phyloP scores from a whole-genome alignment of 2,329 filamentous ascomycete species.

The Fusarium mangiferae region DNA sequence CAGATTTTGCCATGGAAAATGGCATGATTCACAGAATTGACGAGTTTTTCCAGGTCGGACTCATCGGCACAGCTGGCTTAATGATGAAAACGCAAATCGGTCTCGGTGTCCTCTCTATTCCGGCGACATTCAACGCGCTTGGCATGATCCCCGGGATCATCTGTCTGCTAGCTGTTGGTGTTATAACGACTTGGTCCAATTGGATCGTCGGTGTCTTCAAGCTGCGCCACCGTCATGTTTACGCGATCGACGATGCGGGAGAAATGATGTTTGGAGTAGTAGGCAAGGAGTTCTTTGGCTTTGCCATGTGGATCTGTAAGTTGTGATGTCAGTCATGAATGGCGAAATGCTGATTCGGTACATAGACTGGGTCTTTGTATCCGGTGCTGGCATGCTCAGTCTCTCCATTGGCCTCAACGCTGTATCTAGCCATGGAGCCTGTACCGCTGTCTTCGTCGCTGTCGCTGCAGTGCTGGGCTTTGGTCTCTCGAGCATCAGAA shows the following conservation, averaged over 20 bases:
- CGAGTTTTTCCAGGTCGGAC: conserved; percentile 47
- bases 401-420: conserved; percentile 54
- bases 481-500: conserved; percentile 46
- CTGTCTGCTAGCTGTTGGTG: conserved; percentile 51
- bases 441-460: conserved; percentile 53
- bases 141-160: conserved; percentile 60
- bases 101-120: conserved; percentile 60
- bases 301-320: conserved; percentile 50
- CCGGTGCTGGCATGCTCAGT: conserved; percentile 38
- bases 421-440: conserved; percentile 50
- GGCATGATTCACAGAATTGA: not conserved
- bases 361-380: conserved; percentile 31
- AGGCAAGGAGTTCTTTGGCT: conserved; percentile 56
- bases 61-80: conserved; percentile 55
- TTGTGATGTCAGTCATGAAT: rapidly evolving
- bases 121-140: conserved; percentile 56
- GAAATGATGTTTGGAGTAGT: conserved; percentile 58
- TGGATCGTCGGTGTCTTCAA: conserved; percentile 64
- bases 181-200: conserved; percentile 60
- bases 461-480: conserved; percentile 46
- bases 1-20: not conserved
- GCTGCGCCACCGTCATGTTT: conserved; percentile 59
- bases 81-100: conserved; percentile 61
- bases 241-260: conserved; percentile 65
- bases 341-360: not conserved